These are phyloP conservation scores for Gyrodon lividus DNA, from an alignment of 768 basidiomycete genomes.

Conservation along the genomic window DNA sequence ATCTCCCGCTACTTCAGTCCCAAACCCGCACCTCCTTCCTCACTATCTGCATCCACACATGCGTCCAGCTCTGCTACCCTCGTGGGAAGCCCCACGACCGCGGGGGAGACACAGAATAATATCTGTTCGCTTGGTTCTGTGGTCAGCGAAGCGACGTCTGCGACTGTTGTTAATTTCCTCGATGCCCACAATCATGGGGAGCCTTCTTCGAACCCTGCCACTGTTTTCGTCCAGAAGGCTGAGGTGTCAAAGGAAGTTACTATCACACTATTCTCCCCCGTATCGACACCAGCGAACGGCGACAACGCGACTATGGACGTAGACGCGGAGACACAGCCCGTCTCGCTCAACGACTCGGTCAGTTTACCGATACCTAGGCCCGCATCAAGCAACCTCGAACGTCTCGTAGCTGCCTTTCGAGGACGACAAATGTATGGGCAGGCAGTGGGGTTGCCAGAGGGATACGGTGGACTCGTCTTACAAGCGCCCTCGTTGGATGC, in stretches of 20 bases:
- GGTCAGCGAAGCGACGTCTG: constrained; percentile 3
- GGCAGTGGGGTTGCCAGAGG: constrained; percentile 56
- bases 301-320: not conserved
- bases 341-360: not conserved
- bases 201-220: not conserved
- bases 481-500: constrained; percentile 23
- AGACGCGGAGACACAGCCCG: constrained; percentile 15
- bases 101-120: constrained; percentile 3
- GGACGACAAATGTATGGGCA: constrained; percentile 74
- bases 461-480: constrained; percentile 69
- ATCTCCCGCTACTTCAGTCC: constrained; percentile 73
- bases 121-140: not conserved
- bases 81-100: constrained; percentile 8
- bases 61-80: constrained; percentile 17
- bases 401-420: constrained; percentile 64
- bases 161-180: constrained; percentile 1
- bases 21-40: constrained; percentile 33
- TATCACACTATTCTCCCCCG: not conserved
- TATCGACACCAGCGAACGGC: too few species aligned
- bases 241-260: not conserved
- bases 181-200: not conserved
- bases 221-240: not conserved
- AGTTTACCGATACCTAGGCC: not conserved
- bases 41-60: not conserved
- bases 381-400: not conserved